These are phyloP conservation scores for Candida silvicultrix DNA, from an alignment of 805 yeast species.

Conservation along the genomic window DNA sequence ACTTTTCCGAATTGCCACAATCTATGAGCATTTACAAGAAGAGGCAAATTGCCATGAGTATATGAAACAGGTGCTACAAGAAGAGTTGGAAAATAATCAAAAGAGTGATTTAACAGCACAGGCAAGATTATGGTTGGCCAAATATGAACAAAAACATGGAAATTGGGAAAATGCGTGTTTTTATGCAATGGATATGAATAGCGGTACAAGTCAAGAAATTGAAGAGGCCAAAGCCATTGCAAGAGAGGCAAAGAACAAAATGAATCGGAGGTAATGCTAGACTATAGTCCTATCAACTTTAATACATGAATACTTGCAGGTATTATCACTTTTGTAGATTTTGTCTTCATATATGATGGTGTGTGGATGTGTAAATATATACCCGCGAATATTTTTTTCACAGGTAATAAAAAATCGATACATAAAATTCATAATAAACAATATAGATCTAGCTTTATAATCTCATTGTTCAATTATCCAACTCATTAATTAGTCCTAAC, in stretches of 20 bases:
- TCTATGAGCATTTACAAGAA: slow-evolving; percentile 55
- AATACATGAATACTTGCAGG: no score
- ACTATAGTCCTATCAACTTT: no score
- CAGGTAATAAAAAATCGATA: no score
- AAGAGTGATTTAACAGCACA: slow-evolving; percentile 68
- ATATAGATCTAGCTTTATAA: background rate
- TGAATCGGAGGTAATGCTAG: background rate
- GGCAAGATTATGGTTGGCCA: slow-evolving; percentile 85
- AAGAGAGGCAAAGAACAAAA: slow-evolving; percentile 46
- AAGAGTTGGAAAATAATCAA: slow-evolving; percentile 53
- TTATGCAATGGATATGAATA: slow-evolving; percentile 63
- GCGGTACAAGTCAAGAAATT: slow-evolving; percentile 76
- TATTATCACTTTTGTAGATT: background rate
- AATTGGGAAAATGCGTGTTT: slow-evolving; percentile 65
- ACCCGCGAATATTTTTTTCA: background rate
- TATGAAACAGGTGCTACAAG: slow-evolving; percentile 47
- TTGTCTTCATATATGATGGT: background rate
- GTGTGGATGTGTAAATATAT: background rate
- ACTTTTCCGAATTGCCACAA: slow-evolving; percentile 59
- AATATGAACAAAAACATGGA: slow-evolving; percentile 47
- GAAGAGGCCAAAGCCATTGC: slow-evolving; percentile 87
- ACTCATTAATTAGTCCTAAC: background rate
- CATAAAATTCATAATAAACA: background rate
- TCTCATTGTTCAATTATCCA: background rate
- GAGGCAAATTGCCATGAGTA: slow-evolving; percentile 13